A percentile compares a stretch with the other conserved stretches of the same genome.
These are phyloP conservation scores for Bacidia gigantensis DNA, from an alignment of 495 filamentous ascomycete species.

Conservation along the genomic window DNA sequence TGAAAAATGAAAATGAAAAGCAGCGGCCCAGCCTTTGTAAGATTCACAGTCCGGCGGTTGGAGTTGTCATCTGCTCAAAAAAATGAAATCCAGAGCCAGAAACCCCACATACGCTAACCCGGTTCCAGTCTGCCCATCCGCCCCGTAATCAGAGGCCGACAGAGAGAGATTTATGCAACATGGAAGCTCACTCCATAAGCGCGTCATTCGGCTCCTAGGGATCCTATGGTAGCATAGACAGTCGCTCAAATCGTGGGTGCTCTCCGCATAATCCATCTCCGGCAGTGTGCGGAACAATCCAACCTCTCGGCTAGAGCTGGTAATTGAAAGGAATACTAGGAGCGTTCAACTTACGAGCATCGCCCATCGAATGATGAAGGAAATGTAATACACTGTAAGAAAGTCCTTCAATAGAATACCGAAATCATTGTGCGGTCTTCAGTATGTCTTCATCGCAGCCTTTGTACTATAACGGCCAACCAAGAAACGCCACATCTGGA, in stretches of 20 bases:
- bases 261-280: not conserved
- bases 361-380: too few species aligned
- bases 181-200: too few species aligned
- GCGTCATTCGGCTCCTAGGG: too few species aligned
- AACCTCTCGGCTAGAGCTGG: not conserved
- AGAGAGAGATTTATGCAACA: not conserved
- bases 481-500: conserved; percentile 39
- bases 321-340: too few species aligned
- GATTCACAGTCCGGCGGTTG: not conserved
- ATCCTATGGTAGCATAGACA: not conserved
- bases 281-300: not conserved
- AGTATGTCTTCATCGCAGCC: conserved; percentile 33
- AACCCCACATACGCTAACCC: not conserved
- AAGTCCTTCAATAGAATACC: not conserved
- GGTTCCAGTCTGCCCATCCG: too few species aligned
- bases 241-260: not conserved
- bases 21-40: not conserved
- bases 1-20: not conserved
- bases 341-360: too few species aligned
- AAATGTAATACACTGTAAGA: not conserved
- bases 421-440: not conserved
- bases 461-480: conserved; percentile 55
- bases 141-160: not conserved
- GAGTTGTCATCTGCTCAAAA: not conserved
- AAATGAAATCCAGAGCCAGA: not conserved